Evolutionary conservation across 116 monocot genomes (phyloP), one percentile per base, ranked within the genome.

Genomic region (Trichopus zeylanicus): DNA sequence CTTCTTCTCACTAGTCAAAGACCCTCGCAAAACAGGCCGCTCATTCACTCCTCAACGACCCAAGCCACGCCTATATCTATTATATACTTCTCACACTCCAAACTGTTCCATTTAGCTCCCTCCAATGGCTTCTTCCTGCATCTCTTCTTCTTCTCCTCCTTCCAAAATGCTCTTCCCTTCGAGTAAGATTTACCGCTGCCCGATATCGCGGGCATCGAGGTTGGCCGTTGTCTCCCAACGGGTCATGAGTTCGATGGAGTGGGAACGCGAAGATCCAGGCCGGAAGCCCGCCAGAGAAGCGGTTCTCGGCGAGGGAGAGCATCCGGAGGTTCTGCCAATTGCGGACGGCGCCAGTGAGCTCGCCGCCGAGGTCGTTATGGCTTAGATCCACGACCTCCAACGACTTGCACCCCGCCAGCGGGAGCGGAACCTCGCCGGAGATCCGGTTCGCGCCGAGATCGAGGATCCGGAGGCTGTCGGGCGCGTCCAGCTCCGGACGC

Each of bases 351-450:
- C 87, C 74, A 35, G 65, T 84, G 51, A 95, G 86, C 79, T 90
- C 90, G 1, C 95, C 95, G 0, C 42, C 60, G 23, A 95, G 74
- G 29, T 68, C 52, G 57, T 95, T 90, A 0, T 62, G 68, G 18
- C 74, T 55, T 30, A 95, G 73, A 31, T 89, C 73, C 16, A 90
- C 90, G 24, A 84, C 63, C 48, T 95, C 95, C 5, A 95, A 57
- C 0, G 87, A 95, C 73, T 79, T 81, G 74, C 90, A 87, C 3
- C 87, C 95, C 0, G 95, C 95, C 7, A 95, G 65, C 0, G 90
- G 90, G 47, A 95, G 76, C 0, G 95, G 90, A 48, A 95, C 81
- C 81, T 95, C 95, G 21, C 95, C 95, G 11, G 89, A 72, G 57
- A 95, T 70, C 21, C 58, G 29, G 56, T 95, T 95, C 21, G 64